Conservation (phyloP, 106 monocot species). For the Alisma plantagoaquatica region DNA sequence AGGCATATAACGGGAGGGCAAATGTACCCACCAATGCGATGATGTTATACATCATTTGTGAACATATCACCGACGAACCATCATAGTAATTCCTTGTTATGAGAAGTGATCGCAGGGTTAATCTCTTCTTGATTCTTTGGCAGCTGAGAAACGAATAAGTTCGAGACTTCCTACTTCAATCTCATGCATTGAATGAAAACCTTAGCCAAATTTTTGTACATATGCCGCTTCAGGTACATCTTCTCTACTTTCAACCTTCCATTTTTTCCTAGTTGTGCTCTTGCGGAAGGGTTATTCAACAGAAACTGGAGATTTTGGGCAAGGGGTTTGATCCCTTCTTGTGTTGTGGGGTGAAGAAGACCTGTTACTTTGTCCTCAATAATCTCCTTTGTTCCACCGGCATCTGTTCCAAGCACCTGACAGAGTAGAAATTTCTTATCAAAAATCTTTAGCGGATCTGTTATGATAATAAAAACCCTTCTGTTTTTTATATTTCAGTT, state of each 20-base stretch:
- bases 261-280: constrained; percentile 51
- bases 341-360: constrained; percentile 65
- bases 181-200: constrained; percentile 60
- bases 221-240: constrained; percentile 51
- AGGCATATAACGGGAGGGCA: no score
- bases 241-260: constrained; percentile 44
- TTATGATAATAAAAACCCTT: no score
- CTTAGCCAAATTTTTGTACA: constrained; percentile 37
- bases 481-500: no score
- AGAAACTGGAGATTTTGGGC: constrained; percentile 50
- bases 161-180: constrained; percentile 40
- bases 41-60: no score
- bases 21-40: no score
- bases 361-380: constrained; percentile 58
- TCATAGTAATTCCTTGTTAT: no score
- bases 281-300: constrained; percentile 27
- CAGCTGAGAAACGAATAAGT: no score
- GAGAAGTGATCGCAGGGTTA: no score
- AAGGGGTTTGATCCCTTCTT: constrained; percentile 31
- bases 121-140: no score
- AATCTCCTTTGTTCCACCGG: constrained; percentile 65
- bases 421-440: no score
- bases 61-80: no score
- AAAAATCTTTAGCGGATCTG: no score
- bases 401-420: constrained; percentile 78